These are phyloP conservation scores for Zygnema cylindricum DNA, from an alignment of 139 green algal genomes.

Conservation along the genomic window DNA sequence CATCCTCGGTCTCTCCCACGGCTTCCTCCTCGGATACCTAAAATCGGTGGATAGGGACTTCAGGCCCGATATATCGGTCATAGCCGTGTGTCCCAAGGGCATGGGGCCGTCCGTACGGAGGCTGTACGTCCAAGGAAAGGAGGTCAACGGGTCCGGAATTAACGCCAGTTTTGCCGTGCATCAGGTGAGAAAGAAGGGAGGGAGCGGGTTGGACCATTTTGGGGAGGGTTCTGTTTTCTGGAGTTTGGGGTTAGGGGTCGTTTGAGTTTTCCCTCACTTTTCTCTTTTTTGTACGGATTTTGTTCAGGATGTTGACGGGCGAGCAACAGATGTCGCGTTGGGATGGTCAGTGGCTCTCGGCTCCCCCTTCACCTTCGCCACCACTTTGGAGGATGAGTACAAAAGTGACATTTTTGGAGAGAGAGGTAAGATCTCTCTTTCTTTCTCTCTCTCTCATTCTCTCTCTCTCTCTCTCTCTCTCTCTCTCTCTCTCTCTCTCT, in stretches of 20 bases:
- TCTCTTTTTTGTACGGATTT: too few species aligned
- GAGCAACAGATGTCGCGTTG: constrained; percentile 92
- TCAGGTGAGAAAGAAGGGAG: too few species aligned
- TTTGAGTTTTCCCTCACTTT: neutral
- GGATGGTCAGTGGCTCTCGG: constrained; percentile 96
- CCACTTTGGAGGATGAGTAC: constrained; percentile 98
- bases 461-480: too few species aligned
- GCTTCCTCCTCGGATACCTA: constrained; percentile 97
- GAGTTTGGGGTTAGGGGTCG: too few species aligned
- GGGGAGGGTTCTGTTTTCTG: too few species aligned
- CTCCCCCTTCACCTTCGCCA: constrained; percentile 96
- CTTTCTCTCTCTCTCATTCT: too few species aligned
- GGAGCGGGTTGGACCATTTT: too few species aligned
- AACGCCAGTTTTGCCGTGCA: constrained; percentile 99
- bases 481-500: too few species aligned
- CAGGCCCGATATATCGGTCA: constrained; percentile 97
- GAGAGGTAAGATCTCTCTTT: constrained; percentile 71
- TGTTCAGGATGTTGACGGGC: constrained; percentile 88
- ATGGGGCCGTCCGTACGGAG: constrained; percentile 97
- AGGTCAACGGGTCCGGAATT: constrained; percentile 97
- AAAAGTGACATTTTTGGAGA: constrained; percentile 99
- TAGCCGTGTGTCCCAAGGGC: constrained; percentile 98
- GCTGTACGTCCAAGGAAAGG: constrained; percentile 98
- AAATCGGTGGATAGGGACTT: constrained; percentile 90
- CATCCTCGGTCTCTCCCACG: constrained; percentile 96